Evolutionary conservation across 2,329 filamentous ascomycete species (phyloP), one percentile per base, ranked within the genome.

Genomic region (Hypoxylon sp.): DNA sequence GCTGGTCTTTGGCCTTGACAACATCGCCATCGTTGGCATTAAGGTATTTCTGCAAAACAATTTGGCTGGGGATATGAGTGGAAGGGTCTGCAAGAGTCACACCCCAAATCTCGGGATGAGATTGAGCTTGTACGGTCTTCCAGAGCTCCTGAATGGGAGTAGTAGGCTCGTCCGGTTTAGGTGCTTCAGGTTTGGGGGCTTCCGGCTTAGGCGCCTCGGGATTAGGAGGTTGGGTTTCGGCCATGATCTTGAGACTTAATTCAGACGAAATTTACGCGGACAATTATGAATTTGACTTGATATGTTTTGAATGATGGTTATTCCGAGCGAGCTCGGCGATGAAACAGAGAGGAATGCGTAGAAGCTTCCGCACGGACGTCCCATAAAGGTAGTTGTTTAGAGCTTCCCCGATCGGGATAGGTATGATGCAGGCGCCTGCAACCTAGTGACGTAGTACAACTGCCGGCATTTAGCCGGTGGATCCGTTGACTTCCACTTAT

Each of bases 21-120:
- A 93, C 77, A 74, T 96, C 89, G 67, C 90, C 90, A 67, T 90
- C 88, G 78, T 97, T 97, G 77, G 94, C 95, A 72, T 94, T 92
- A 60, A 98, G 87, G 81, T 94, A 97, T 83, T 97, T 98, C 77
- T 97, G 93, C 51, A 97, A 84, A 54, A 97, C 87, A 73, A 97
- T 90, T 76, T 91, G 90, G 50, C 91, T 94, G 58, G 92, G 92
- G 55, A 94, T 84, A 73, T 93, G 85, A 41, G 80, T 76, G 2
- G 73, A 78, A 19, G 81, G 79, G 61, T 82, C 79, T 12, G 79
- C 79, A 46, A 97, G 87, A 30, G 86, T 82, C 57, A 97, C 88
- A 51, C 94, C 94, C 88, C 94, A 98, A 85, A 97, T 92, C 83
- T 97, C 94, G 54, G 81, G 81, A 79, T 97, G 85, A 14, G 81